Conservation (phyloP, 176 grass and related monocot genomes). For the Puccinellia tenuiflora region DNA sequence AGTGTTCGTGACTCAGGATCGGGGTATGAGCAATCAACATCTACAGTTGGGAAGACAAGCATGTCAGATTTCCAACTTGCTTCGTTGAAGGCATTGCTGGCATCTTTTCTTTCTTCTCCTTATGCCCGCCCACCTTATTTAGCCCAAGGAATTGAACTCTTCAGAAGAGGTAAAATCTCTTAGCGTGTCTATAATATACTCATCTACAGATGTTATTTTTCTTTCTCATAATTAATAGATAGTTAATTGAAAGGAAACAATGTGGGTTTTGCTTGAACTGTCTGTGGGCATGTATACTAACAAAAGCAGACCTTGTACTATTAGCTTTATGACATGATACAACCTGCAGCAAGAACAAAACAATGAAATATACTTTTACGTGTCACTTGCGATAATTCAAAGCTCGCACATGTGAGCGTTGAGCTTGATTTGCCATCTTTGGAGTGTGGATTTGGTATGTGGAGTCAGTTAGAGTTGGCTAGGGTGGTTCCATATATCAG, state of each 20-base stretch:
- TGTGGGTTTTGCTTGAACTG: background rate
- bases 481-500: background rate
- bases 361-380: background rate
- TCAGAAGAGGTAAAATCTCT: constrained; percentile 66
- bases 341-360: constrained; percentile 1
- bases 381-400: background rate
- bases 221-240: background rate
- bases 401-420: background rate
- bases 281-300: background rate
- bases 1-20: constrained; percentile 38
- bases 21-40: constrained; percentile 29
- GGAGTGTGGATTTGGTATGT: background rate
- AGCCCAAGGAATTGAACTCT: constrained; percentile 67
- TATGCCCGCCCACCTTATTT: constrained; percentile 59
- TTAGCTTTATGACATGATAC: constrained; percentile 10
- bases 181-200: background rate
- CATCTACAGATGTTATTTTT: background rate
- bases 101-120: constrained; percentile 68
- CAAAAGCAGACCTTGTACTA: background rate
- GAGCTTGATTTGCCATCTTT: background rate
- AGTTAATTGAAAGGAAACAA: background rate
- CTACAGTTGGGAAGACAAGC: constrained; percentile 28
- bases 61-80: constrained; percentile 51
- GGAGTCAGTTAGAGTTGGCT: background rate
- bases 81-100: constrained; percentile 64